These are phyloP conservation scores for Talaromyces sp. DNA, from an alignment of 2,329 filamentous ascomycete species.

Conservation along the genomic window DNA sequence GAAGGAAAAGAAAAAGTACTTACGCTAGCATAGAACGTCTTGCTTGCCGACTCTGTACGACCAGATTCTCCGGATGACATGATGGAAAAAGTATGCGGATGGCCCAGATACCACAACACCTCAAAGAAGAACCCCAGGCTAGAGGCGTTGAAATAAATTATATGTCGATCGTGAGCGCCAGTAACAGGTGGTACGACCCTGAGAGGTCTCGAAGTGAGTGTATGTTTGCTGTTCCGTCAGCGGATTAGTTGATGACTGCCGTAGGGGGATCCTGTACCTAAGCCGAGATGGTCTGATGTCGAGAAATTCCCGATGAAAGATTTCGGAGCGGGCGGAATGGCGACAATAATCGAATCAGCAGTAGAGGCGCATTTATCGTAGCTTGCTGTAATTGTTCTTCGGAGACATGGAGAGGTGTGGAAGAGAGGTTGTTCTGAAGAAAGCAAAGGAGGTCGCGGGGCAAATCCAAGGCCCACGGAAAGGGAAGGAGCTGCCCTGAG, in stretches of 20 bases:
- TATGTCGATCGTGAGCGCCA: not conserved
- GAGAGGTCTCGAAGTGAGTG: not conserved
- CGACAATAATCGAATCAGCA: not conserved
- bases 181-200: not conserved
- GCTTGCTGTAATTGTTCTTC: not conserved
- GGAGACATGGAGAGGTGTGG: not conserved
- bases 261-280: not conserved
- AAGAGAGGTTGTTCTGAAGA: not conserved
- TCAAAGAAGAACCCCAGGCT: not conserved
- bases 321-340: not conserved
- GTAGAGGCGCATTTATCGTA: not conserved
- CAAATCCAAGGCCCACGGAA: constrained; percentile 4
- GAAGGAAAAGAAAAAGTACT: constrained; percentile 22
- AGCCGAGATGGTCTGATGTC: not conserved
- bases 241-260: not conserved
- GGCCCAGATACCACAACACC: not conserved
- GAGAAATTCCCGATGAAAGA: not conserved
- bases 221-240: not conserved
- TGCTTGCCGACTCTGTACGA: constrained; percentile 32
- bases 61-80: constrained; percentile 31
- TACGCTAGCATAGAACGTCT: constrained; percentile 37
- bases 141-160: not conserved
- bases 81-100: not conserved
- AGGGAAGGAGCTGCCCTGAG: constrained; percentile 15
- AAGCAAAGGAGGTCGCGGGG: constrained; percentile 9